Percentiles rank a stretch among this genome's conserved stretches.
Evolutionary conservation across 1,139 yeast genomes (phyloP).

Genomic region (Pichia kudriavzevii): DNA sequence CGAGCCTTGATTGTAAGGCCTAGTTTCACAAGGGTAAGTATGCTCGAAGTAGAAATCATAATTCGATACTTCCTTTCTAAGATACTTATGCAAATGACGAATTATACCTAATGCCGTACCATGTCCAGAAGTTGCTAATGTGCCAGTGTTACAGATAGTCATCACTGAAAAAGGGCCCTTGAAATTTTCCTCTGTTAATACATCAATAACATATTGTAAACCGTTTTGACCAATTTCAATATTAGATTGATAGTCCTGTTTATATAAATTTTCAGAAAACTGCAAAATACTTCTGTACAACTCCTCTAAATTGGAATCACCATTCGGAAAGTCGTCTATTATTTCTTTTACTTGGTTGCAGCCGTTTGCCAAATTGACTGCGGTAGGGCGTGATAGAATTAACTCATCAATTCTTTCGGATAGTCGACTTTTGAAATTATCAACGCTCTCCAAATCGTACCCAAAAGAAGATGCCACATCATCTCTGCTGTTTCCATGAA

Average conservation of each 20-base stretch:
- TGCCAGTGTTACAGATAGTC: constrained; percentile 83
- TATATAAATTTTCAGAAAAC: constrained; percentile 56
- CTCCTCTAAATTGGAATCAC: constrained; percentile 21
- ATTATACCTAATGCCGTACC: constrained; percentile 95
- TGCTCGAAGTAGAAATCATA: constrained; percentile 36
- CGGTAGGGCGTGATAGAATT: constrained; percentile 84
- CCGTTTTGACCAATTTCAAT: constrained; percentile 76
- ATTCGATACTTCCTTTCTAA: constrained; percentile 29
- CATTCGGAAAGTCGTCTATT: constrained; percentile 18
- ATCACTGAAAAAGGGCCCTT: constrained; percentile 68
- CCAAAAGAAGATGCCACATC: constrained; percentile 12
- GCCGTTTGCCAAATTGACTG: constrained; percentile 84
- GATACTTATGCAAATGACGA: constrained; percentile 48
- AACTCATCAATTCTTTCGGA: constrained; percentile 51
- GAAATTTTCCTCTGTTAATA: constrained; percentile 42
- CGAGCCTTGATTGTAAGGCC: constrained; percentile 97
- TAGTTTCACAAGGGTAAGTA: constrained; percentile 85
- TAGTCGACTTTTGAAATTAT: constrained; percentile 30
- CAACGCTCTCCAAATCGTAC: constrained; percentile 30
- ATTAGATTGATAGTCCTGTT: constrained; percentile 73
- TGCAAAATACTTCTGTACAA: constrained; percentile 36
- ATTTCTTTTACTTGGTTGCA: constrained; percentile 48
- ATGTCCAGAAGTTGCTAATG: constrained; percentile 93
- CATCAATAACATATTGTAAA: constrained; percentile 51
- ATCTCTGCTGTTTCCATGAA: constrained; percentile 15